A percentile compares a stretch with the other conserved stretches of the same genome.
Evolutionary conservation across 2,329 filamentous ascomycete species (phyloP).

Genomic region (Dothideomycetidae sp.): DNA sequence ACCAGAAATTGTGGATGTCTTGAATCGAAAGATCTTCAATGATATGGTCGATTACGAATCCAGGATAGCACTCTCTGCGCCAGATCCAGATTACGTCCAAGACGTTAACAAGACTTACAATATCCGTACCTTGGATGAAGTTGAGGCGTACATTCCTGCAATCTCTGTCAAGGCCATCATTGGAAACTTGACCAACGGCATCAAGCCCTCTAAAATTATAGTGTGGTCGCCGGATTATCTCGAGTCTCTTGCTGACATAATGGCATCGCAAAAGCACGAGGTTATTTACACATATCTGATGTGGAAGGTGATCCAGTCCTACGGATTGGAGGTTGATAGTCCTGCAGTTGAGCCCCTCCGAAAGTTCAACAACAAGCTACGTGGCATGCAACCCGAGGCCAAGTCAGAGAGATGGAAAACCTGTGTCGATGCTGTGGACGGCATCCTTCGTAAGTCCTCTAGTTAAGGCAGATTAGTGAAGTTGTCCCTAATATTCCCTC

Average conservation of each 20-base stretch:
- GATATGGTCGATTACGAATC: slow-evolving; percentile 6
- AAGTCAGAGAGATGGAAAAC: slow-evolving; percentile 51
- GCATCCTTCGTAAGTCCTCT: slow-evolving; percentile 32
- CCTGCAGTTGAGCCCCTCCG: slow-evolving; percentile 45
- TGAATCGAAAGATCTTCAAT: slow-evolving; percentile 33
- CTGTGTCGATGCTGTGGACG: slow-evolving; percentile 45
- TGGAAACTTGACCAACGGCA: slow-evolving; percentile 2
- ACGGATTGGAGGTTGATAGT: slow-evolving; percentile 42
- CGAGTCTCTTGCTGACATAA: slow-evolving; percentile 40
- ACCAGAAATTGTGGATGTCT: background rate
- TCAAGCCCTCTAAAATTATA: slow-evolving; percentile 36
- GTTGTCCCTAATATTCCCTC: background rate
- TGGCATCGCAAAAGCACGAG: slow-evolving; percentile 40
- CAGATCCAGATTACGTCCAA: slow-evolving; percentile 42
- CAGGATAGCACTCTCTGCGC: slow-evolving; percentile 37
- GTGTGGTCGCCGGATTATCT: slow-evolving; percentile 47
- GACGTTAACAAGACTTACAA: slow-evolving; percentile 57
- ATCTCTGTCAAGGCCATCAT: slow-evolving; percentile 26
- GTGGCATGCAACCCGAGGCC: slow-evolving; percentile 45
- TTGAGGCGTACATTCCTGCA: slow-evolving; percentile 28
- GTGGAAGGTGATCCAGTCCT: slow-evolving; percentile 47
- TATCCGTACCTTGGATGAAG: slow-evolving; percentile 43
- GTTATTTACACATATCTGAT: slow-evolving; percentile 48
- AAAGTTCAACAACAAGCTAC: slow-evolving; percentile 46
- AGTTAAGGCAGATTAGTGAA: background rate